These are phyloP conservation scores for Podila epicladia DNA, from an alignment of 192 early-diverging fungal species.

Conservation along the genomic window DNA sequence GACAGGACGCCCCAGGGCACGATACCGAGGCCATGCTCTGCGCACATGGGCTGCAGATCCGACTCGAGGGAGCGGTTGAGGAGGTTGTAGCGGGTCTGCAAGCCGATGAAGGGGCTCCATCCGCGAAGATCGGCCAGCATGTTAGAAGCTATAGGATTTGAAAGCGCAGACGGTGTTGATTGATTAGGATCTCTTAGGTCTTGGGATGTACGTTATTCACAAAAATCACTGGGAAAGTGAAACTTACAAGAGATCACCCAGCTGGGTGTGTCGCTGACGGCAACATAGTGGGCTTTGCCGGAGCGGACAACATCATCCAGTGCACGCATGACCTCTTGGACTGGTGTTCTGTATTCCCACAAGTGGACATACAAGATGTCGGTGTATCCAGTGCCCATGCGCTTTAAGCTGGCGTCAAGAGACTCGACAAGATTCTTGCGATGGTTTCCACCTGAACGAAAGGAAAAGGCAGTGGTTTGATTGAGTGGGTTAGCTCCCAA, in stretches of 20 bases:
- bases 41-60: conserved; percentile 47
- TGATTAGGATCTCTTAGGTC: too few species aligned
- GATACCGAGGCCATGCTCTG: conserved; percentile 43
- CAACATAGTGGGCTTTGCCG: conserved; percentile 72
- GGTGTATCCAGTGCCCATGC: conserved; percentile 55
- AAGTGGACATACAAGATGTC: conserved; percentile 60
- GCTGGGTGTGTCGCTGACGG: conserved; percentile 51
- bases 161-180: too few species aligned
- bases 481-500: background rate
- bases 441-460: conserved; percentile 44
- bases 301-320: conserved; percentile 70
- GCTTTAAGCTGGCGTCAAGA: conserved; percentile 62
- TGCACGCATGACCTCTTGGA: conserved; percentile 76
- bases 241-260: conserved; percentile 63
- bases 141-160: conserved; percentile 21
- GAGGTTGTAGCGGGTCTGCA: conserved; percentile 47
- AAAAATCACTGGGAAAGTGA: background rate
- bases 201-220: background rate
- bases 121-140: conserved; percentile 40
- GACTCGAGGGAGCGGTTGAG: conserved; percentile 41
- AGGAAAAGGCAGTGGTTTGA: too few species aligned
- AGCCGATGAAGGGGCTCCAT: conserved; percentile 38
- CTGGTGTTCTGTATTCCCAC: conserved; percentile 63
- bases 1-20: conserved; percentile 67
- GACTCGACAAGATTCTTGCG: conserved; percentile 57